phyloP scores from a whole-genome alignment of 1,284 basidiomycete species.

The Pisolithus thermaeus region DNA sequence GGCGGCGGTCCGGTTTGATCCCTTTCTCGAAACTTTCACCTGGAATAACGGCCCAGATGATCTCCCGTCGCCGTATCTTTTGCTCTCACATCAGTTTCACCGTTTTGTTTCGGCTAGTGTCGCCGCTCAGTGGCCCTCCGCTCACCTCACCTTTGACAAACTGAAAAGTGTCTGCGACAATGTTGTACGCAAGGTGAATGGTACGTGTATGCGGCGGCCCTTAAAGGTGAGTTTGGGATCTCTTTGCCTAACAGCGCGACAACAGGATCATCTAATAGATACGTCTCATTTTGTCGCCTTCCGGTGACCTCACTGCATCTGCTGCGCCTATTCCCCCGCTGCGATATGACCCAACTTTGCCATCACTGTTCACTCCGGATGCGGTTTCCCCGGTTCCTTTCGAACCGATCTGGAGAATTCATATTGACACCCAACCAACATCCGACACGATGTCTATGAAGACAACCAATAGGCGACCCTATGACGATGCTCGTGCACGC shows the following conservation, averaged over 20 bases:
- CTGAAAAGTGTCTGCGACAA: conserved; percentile 39
- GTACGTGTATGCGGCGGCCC: conserved; percentile 17
- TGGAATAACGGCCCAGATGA: conserved; percentile 56
- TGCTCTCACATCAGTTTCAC: conserved; percentile 54
- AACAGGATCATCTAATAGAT: conserved; percentile 35
- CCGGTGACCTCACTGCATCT: conserved; percentile 41
- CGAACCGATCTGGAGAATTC: conserved; percentile 35
- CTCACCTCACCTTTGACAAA: conserved; percentile 32
- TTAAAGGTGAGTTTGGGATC: conserved; percentile 29
- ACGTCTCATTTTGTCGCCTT: conserved; percentile 46
- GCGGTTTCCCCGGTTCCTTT: conserved; percentile 20
- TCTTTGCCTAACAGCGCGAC: not conserved
- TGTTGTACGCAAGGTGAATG: conserved; percentile 32
- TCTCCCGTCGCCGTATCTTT: conserved; percentile 47
- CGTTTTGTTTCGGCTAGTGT: conserved; percentile 47
- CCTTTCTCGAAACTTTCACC: conserved; percentile 32
- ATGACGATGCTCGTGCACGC: conserved; percentile 55
- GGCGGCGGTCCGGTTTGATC: conserved; percentile 55
- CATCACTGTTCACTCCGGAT: conserved; percentile 34
- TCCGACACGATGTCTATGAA: conserved; percentile 52
- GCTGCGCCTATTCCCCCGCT: conserved; percentile 36
- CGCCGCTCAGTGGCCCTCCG: conserved; percentile 44
- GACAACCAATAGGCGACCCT: conserved; percentile 56
- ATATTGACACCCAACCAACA: conserved; percentile 51
- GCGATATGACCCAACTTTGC: conserved; percentile 38